phyloP scores from a whole-genome alignment of 1,139 yeast species.

The Diutina scorzettiae region DNA sequence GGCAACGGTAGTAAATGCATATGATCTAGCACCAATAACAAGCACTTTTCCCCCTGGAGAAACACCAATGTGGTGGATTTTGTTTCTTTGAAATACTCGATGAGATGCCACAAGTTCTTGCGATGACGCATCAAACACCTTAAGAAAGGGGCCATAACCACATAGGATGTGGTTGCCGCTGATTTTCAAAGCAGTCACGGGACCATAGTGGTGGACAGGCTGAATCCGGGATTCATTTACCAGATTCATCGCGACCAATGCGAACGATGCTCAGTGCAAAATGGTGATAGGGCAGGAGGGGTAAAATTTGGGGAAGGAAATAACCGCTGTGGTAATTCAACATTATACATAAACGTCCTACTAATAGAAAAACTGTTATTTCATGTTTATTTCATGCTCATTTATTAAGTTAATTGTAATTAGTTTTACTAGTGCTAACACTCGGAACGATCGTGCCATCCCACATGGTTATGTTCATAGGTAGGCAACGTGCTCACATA shows the following conservation, averaged over 20 bases:
- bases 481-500: conserved; percentile 35
- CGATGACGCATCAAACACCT: conserved; percentile 31
- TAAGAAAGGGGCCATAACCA: conserved; percentile 65
- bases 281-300: too few relatives aligned
- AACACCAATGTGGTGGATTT: conserved; percentile 61
- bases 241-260: too few relatives aligned
- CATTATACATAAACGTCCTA: neutral
- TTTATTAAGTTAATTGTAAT: neutral
- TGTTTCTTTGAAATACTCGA: conserved; percentile 53
- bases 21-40: conserved; percentile 66
- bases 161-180: conserved; percentile 31
- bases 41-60: conserved; percentile 22
- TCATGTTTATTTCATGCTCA: neutral
- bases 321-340: neutral
- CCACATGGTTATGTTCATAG: conserved; percentile 1
- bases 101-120: conserved; percentile 26
- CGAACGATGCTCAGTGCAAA: too few relatives aligned
- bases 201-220: conserved; percentile 47
- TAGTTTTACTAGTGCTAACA: neutral
- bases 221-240: conserved; percentile 14
- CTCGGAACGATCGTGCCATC: conserved; percentile 6
- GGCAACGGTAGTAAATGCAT: conserved; percentile 29
- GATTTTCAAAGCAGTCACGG: conserved; percentile 56
- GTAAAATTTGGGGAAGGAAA: too few relatives aligned
- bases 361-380: too few relatives aligned